Conservation (phyloP, 129 eudicot species). For the Ambrosia artemisiifolia region DNA sequence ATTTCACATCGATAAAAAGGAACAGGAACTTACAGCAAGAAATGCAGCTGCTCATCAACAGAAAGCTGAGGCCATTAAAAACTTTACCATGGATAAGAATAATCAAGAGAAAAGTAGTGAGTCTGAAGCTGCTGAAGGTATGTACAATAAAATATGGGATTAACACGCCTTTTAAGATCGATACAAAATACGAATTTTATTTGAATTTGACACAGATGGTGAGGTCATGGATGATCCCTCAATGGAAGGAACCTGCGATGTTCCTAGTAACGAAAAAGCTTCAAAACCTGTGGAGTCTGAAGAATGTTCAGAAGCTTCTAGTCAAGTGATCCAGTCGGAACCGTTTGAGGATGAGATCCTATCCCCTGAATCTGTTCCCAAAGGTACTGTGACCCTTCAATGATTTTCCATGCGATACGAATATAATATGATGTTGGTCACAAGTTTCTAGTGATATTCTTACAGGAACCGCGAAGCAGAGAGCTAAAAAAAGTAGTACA, state of each 20-base stretch:
- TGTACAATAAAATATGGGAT: slow-evolving; percentile 10
- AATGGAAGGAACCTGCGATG: slow-evolving; percentile 24
- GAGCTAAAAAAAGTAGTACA: slow-evolving; percentile 41
- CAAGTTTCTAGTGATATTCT: slow-evolving; percentile 6
- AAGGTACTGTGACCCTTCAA: slow-evolving; percentile 43
- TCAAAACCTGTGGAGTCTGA: slow-evolving; percentile 29
- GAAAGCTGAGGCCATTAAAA: slow-evolving; percentile 55
- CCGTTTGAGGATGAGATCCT: slow-evolving; percentile 60
- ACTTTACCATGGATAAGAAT: slow-evolving; percentile 30
- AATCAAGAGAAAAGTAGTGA: slow-evolving; percentile 44
- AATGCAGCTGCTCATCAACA: slow-evolving; percentile 84
- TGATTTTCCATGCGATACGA: neutral
- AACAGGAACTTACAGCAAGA: slow-evolving; percentile 75
- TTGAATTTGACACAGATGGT: slow-evolving; percentile 36
- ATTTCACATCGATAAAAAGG: slow-evolving; percentile 79
- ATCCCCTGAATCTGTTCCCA: slow-evolving; percentile 40
- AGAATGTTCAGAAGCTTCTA: slow-evolving; percentile 46
- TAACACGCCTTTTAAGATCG: neutral
- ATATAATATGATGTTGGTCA: slow-evolving; percentile 5
- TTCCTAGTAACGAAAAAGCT: slow-evolving; percentile 7
- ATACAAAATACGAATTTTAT: neutral
- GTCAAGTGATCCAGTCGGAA: slow-evolving; percentile 57
- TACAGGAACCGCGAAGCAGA: slow-evolving; percentile 51
- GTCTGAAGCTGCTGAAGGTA: slow-evolving; percentile 62
- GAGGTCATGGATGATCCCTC: slow-evolving; percentile 54